phyloP scores from a whole-genome alignment of 441 rosid genomes.

The Jatropha multifida region DNA sequence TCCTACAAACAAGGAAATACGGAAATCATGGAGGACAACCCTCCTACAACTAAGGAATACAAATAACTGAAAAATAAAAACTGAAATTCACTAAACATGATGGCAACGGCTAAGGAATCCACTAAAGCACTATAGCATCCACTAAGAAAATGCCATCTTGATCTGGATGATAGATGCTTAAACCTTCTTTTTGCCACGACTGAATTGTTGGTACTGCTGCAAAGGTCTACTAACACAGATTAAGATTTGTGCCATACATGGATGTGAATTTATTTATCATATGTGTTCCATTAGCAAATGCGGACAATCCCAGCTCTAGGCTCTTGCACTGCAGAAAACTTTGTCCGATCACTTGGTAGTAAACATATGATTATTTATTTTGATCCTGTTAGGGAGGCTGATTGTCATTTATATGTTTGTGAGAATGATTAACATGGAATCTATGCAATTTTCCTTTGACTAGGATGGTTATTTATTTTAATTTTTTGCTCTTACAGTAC shows the following conservation, averaged over 20 bases:
- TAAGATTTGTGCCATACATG: neutral
- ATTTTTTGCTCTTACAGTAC: constrained; percentile 48
- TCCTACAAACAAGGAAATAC: no score
- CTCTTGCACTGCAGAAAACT: neutral
- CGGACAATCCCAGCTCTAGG: neutral
- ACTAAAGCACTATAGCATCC: no score
- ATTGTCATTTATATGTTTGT: neutral
- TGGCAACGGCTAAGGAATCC: no score
- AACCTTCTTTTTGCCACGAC: no score
- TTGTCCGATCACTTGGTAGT: constrained; percentile 1
- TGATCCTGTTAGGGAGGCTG: neutral
- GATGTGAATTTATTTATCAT: neutral
- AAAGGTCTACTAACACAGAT: neutral
- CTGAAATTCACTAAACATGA: no score
- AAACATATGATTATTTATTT: neutral
- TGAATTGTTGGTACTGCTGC: no score
- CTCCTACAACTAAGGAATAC: no score
- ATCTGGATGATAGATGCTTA: no score
- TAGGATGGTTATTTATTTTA: constrained; percentile 8
- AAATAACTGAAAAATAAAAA: no score
- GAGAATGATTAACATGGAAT: constrained; percentile 4
- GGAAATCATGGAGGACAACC: no score
- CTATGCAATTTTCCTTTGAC: neutral
- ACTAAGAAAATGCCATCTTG: no score
- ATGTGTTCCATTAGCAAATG: neutral